These are phyloP conservation scores for Aristolochia fimbriata DNA, from an alignment of 164 flowering plant species.

Conservation along the genomic window DNA sequence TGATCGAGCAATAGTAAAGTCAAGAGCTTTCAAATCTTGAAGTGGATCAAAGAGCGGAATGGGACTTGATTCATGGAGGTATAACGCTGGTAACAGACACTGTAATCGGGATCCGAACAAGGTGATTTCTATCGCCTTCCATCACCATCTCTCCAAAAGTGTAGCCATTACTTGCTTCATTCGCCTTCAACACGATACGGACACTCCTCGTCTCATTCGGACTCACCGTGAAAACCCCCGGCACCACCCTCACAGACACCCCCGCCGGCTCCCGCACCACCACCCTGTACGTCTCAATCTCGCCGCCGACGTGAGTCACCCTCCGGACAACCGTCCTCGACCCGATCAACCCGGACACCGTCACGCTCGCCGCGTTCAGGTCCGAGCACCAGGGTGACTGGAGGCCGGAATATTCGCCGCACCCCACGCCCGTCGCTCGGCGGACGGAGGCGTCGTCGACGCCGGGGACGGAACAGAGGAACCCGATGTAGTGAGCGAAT, in stretches of 20 bases:
- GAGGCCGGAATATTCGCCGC: constrained; percentile 15
- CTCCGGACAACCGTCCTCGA: constrained; percentile 31
- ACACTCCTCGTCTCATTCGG: constrained; percentile 21
- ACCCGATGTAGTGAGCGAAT: constrained; percentile 33
- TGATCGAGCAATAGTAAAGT: too few relatives aligned
- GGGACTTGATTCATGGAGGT: constrained; percentile 2
- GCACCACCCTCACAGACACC: constrained; percentile 27
- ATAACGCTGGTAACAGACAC: constrained; percentile 30
- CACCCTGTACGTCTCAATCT: constrained; percentile 30
- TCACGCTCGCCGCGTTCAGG: constrained; percentile 38
- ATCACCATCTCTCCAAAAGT: constrained; percentile 43
- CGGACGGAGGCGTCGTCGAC: constrained; percentile 39
- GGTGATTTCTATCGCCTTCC: constrained; percentile 28
- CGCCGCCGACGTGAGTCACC: constrained; percentile 31
- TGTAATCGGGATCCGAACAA: constrained; percentile 38
- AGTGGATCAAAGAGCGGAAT: too few relatives aligned
- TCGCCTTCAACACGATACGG: constrained; percentile 24
- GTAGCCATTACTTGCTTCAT: constrained; percentile 29
- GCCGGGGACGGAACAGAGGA: constrained; percentile 52
- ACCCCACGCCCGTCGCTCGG: constrained; percentile 35
- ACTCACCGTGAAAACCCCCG: constrained; percentile 21
- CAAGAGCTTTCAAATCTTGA: too few relatives aligned
- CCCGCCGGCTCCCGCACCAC: constrained; percentile 32
- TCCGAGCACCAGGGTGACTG: constrained; percentile 39
- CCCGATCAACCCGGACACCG: constrained; percentile 41